These are phyloP conservation scores for Neopestalotiopsis clavispora DNA, from an alignment of 2,329 filamentous ascomycete genomes.

Conservation along the genomic window DNA sequence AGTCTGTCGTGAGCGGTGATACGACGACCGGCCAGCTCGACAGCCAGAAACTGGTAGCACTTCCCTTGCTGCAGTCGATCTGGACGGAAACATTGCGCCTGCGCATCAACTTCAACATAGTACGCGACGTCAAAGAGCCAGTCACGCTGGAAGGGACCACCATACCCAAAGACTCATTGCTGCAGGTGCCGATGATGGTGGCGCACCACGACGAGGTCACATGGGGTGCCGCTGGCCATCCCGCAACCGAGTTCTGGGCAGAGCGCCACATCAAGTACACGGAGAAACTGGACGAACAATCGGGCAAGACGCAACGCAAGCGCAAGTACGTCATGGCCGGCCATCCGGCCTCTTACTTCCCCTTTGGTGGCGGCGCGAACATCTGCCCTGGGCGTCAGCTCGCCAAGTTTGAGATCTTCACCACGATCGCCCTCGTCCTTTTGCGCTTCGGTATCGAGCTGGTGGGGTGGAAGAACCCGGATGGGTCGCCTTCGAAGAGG, in stretches of 20 bases:
- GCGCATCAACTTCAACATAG: conserved; percentile 30
- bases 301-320: neutral
- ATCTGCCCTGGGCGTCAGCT: conserved; percentile 42
- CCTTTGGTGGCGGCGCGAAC: conserved; percentile 29
- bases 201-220: conserved; percentile 26
- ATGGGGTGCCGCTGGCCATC: conserved; percentile 26
- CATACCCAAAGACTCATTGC: conserved; percentile 24
- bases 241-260: conserved; percentile 30
- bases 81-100: conserved; percentile 33
- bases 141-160: conserved; percentile 23
- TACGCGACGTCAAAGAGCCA: conserved; percentile 26
- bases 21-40: conserved; percentile 27
- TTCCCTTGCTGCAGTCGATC: conserved; percentile 33
- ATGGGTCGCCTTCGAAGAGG: neutral
- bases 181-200: conserved; percentile 30
- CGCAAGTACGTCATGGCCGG: conserved; percentile 21
- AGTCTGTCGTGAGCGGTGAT: conserved; percentile 19
- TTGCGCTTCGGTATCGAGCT: conserved; percentile 37
- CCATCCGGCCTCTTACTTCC: conserved; percentile 23
- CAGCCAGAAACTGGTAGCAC: conserved; percentile 22
- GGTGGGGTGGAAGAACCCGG: neutral
- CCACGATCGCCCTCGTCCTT: conserved; percentile 35
- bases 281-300: neutral
- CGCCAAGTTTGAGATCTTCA: conserved; percentile 39
- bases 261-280: conserved; percentile 23